Evolutionary conservation across 2,329 filamentous ascomycete genomes (phyloP).

Genomic region (Corinectria fuckeliana): DNA sequence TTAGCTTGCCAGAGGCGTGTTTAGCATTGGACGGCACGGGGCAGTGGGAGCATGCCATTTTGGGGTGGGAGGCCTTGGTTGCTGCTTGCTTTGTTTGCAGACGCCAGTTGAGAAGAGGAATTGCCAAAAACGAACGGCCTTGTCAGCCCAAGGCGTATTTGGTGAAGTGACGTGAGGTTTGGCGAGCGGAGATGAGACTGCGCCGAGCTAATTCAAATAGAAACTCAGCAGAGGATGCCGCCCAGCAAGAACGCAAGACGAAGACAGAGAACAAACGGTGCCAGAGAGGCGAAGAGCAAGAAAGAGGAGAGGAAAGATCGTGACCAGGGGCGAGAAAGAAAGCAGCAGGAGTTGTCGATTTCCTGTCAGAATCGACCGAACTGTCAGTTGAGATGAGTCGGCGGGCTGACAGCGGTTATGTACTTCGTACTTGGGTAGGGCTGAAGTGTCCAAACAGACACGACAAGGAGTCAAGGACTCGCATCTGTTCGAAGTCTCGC

Average conservation of each 20-base stretch:
- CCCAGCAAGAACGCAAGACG: background rate
- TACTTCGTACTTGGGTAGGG: too few relatives aligned
- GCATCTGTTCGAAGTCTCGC: constrained; percentile 3
- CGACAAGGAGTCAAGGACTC: background rate
- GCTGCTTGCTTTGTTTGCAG: background rate
- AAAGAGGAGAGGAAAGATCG: background rate
- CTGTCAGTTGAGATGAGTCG: constrained; percentile 7
- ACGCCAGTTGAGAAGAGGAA: background rate
- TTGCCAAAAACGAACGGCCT: background rate
- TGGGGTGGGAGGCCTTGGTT: background rate
- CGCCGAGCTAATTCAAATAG: background rate
- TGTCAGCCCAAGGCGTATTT: background rate
- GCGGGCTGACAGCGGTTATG: constrained; percentile 15
- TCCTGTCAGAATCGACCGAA: background rate
- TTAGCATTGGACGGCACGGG: background rate
- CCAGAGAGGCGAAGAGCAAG: background rate
- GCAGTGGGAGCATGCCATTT: constrained; percentile 13
- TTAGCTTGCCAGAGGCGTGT: constrained; percentile 2
- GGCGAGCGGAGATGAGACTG: background rate
- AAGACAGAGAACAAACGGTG: background rate
- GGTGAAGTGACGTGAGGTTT: background rate
- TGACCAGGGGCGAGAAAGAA: background rate
- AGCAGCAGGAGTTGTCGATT: background rate
- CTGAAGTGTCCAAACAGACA: constrained; percentile 28
- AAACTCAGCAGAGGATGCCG: background rate